These are phyloP conservation scores for Chytridium lagenaria DNA, from an alignment of 371 early-diverging fungal species.

Conservation along the genomic window DNA sequence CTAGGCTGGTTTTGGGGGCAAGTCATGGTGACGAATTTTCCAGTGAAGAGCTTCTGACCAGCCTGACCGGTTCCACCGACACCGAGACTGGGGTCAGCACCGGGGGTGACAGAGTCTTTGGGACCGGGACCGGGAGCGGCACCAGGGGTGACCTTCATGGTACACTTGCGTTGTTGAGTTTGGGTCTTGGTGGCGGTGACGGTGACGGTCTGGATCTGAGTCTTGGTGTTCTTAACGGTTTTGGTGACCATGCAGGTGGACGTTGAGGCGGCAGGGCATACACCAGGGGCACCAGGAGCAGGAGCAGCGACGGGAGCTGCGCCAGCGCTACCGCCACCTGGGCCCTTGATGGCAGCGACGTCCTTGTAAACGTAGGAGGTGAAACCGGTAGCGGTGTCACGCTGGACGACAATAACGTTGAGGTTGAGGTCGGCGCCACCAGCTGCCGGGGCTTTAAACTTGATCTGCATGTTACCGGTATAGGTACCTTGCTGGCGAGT, in stretches of 20 bases:
- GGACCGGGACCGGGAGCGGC: neutral
- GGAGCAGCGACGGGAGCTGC: neutral
- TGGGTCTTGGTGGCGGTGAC: slow-evolving; percentile 6
- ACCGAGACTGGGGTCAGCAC: too few species aligned
- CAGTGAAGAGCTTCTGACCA: slow-evolving; percentile 12
- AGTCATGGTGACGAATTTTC: slow-evolving; percentile 14
- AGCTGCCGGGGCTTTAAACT: neutral
- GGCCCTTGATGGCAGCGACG: neutral
- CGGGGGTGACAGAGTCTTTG: neutral
- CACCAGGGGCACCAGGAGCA: neutral
- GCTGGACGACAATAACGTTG: neutral
- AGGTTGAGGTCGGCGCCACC: neutral
- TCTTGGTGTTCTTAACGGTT: slow-evolving; percentile 1
- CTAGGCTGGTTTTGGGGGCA: neutral
- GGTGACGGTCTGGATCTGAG: neutral
- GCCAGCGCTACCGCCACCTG: neutral
- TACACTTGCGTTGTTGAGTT: slow-evolving; percentile 4
- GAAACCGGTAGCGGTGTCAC: neutral
- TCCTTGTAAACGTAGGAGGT: slow-evolving; percentile 9
- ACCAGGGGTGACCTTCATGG: neutral
- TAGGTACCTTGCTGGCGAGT: neutral
- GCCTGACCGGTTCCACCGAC: too few species aligned
- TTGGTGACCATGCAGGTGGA: slow-evolving; percentile 1
- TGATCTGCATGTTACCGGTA: neutral
- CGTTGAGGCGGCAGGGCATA: neutral